Conservation (phyloP, 2,329 filamentous ascomycete genomes). For the Clonostachys sp. region DNA sequence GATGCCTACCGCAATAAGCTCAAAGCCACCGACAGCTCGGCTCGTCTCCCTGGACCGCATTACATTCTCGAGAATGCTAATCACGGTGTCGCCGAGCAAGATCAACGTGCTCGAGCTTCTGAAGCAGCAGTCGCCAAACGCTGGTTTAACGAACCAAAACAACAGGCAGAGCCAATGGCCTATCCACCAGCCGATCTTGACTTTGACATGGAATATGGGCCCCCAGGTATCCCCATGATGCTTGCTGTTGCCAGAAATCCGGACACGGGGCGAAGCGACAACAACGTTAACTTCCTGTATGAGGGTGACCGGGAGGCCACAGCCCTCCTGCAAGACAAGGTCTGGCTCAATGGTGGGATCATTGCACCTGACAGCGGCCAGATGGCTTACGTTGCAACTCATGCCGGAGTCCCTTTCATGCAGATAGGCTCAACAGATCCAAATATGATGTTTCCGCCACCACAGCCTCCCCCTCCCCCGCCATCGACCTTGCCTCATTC, state of each 20-base stretch:
- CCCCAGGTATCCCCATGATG: conserved; percentile 2
- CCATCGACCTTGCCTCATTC: background rate
- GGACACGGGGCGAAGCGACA: background rate
- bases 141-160: conserved; percentile 7
- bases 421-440: background rate
- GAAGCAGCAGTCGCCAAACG: conserved; percentile 12
- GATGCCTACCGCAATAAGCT: no score
- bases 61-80: conserved; percentile 17
- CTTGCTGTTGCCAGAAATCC: conserved; percentile 1
- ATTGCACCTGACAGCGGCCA: background rate
- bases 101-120: conserved; percentile 6
- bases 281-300: background rate
- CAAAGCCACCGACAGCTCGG: conserved; percentile 4
- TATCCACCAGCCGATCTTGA: background rate
- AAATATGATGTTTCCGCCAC: background rate
- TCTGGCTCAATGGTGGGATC: background rate
- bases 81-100: conserved; percentile 11
- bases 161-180: background rate
- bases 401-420: background rate
- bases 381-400: background rate
- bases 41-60: conserved; percentile 14
- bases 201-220: conserved; percentile 3
- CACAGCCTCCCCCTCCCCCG: background rate
- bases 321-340: background rate
- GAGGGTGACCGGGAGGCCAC: background rate